A percentile compares a stretch with the other conserved stretches of the same genome.
Evolutionary conservation across 768 basidiomycete genomes (phyloP).

Genomic region (Serendipita vermifera): DNA sequence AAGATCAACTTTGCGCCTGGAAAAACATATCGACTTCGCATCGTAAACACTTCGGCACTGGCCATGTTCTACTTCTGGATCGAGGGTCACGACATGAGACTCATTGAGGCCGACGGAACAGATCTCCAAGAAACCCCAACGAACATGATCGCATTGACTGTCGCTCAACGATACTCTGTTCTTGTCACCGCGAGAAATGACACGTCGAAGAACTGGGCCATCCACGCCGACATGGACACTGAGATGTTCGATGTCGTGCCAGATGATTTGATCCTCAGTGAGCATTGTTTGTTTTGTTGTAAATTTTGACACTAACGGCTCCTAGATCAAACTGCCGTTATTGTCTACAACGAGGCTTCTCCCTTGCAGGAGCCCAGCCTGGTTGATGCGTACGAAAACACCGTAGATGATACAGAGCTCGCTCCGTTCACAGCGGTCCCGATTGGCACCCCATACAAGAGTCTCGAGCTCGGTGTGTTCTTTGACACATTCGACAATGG

Average conservation of each 20-base stretch:
- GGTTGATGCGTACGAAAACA: slow-evolving; percentile 24
- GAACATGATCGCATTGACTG: slow-evolving; percentile 60
- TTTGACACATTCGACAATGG: slow-evolving; percentile 84
- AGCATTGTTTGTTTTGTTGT: slow-evolving; percentile 18
- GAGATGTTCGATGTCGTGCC: slow-evolving; percentile 83
- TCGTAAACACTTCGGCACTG: slow-evolving; percentile 74
- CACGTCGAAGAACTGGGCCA: slow-evolving; percentile 59
- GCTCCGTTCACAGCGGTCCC: slow-evolving; percentile 46
- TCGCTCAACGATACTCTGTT: slow-evolving; percentile 87
- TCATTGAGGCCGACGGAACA: slow-evolving; percentile 75
- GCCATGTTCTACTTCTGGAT: slow-evolving; percentile 76
- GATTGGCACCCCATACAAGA: slow-evolving; percentile 38
- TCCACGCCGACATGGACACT: slow-evolving; percentile 84
- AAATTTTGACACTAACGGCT: neutral
- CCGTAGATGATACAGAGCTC: slow-evolving; percentile 51
- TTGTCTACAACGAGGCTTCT: slow-evolving; percentile 54
- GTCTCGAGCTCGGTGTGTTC: slow-evolving; percentile 53
- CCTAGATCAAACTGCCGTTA: slow-evolving; percentile 67
- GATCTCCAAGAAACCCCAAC: slow-evolving; percentile 65
- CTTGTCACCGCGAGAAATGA: slow-evolving; percentile 85
- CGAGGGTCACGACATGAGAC: slow-evolving; percentile 72
- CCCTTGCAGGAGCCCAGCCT: slow-evolving; percentile 40
- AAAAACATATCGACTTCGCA: slow-evolving; percentile 77
- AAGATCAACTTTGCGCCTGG: slow-evolving; percentile 70
- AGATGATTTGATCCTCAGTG: slow-evolving; percentile 57